These are phyloP conservation scores for Funneliformis mosseae DNA, from an alignment of 192 early-diverging fungal genomes.

Conservation along the genomic window DNA sequence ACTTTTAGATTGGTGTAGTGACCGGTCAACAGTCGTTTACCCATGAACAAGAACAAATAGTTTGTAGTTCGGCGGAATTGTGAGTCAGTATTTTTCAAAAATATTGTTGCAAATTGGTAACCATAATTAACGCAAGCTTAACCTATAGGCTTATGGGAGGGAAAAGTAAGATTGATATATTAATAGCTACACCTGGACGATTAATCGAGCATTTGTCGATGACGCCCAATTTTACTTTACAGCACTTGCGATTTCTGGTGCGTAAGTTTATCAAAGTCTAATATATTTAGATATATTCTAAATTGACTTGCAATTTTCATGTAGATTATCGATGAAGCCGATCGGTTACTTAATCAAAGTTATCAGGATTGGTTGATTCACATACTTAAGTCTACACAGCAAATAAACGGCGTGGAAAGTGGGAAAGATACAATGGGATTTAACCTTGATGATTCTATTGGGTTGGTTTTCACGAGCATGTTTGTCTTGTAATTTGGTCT, in stretches of 20 bases:
- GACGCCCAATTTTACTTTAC: conserved; percentile 85
- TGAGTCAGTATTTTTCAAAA: neutral
- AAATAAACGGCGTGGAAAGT: neutral
- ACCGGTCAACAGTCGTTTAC: conserved; percentile 79
- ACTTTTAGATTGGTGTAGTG: conserved; percentile 59
- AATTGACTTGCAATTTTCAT: neutral
- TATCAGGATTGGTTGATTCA: conserved; percentile 90
- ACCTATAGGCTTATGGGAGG: conserved; percentile 52
- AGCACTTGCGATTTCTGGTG: conserved; percentile 88
- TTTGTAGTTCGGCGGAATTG: conserved; percentile 39
- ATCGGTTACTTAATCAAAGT: conserved; percentile 88
- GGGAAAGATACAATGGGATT: neutral
- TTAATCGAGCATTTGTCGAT: conserved; percentile 87
- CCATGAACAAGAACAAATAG: conserved; percentile 65
- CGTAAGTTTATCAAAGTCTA: neutral
- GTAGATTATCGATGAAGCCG: conserved; percentile 90
- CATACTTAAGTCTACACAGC: conserved; percentile 66
- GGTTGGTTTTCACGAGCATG: conserved; percentile 32
- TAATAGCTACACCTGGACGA: conserved; percentile 95
- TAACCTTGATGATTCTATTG: conserved; percentile 32
- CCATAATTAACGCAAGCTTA: neutral
- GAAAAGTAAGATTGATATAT: conserved; percentile 76
- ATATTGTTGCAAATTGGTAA: neutral
- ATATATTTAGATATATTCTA: neutral
- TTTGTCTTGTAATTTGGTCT: no score